phyloP scores from a whole-genome alignment of 371 early-diverging fungal species.

The Mortierella sp. region DNA sequence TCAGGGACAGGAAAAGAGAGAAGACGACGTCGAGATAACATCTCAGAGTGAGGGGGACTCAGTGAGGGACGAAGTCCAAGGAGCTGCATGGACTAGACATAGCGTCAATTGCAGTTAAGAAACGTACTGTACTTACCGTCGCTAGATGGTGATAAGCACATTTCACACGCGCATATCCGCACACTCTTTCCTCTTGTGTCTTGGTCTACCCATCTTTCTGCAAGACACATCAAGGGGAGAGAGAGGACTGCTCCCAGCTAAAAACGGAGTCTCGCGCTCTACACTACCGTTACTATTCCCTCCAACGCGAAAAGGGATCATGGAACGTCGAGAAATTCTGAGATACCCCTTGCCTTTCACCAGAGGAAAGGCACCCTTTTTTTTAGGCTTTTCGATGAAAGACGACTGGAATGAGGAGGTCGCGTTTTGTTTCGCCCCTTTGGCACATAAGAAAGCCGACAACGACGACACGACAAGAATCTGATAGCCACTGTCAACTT shows the following conservation, averaged over 20 bases:
- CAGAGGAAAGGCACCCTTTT: not conserved
- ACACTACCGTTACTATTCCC: not conserved
- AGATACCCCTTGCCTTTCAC: not conserved
- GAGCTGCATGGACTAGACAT: not conserved
- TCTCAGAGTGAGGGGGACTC: not conserved
- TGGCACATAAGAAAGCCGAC: not conserved
- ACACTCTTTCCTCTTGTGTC: not conserved
- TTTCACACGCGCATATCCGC: not conserved
- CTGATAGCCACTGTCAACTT: not conserved
- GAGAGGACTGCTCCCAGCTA: not conserved
- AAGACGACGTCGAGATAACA: not conserved
- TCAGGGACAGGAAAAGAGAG: not conserved
- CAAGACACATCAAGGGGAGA: conserved; percentile 7
- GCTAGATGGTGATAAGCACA: no score
- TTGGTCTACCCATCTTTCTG: not conserved
- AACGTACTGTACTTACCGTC: no score
- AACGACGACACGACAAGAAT: not conserved
- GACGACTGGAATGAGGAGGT: not conserved
- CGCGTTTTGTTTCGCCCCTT: not conserved
- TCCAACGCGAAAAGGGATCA: not conserved
- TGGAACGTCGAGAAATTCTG: conserved; percentile 18
- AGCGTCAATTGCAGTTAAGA: no score
- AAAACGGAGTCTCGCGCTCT: not conserved
- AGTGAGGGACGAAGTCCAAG: not conserved
- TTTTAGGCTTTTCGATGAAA: not conserved